Conservation (phyloP, 768 basidiomycete genomes). For the Boletus speciosus region DNA sequence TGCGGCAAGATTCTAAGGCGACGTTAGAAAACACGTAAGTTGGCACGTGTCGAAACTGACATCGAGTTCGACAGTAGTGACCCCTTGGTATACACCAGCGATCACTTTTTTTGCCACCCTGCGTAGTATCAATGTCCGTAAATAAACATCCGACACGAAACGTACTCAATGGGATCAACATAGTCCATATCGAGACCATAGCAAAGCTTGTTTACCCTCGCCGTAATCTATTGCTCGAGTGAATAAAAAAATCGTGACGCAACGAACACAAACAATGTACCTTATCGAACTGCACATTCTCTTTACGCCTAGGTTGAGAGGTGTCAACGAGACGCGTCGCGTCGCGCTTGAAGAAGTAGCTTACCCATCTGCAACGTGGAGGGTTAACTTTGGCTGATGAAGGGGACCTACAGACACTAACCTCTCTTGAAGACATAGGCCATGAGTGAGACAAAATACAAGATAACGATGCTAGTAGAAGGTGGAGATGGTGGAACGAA, state of each 20-base stretch:
- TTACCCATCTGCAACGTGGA: conserved; percentile 45
- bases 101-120: conserved; percentile 93
- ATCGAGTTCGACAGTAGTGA: conserved; percentile 96
- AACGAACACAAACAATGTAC: conserved; percentile 37
- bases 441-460: conserved; percentile 30
- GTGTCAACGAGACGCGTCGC: conserved; percentile 25
- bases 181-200: conserved; percentile 93
- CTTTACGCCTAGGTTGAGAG: conserved; percentile 62
- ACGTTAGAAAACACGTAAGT: conserved; percentile 3
- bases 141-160: neutral
- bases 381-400: conserved; percentile 3
- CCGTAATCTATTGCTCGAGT: conserved; percentile 61
- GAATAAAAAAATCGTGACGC: conserved; percentile 15
- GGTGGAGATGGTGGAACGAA: conserved; percentile 24
- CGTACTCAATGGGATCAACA: conserved; percentile 84
- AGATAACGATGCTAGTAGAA: neutral
- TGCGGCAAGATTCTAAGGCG: conserved; percentile 80
- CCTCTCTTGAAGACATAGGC: conserved; percentile 59
- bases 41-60: conserved; percentile 43
- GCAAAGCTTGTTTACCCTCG: conserved; percentile 84
- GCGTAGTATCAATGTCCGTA: conserved; percentile 6
- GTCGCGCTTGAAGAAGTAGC: conserved; percentile 6
- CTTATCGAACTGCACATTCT: conserved; percentile 92
- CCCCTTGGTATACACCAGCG: conserved; percentile 88
- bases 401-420: conserved; percentile 24